Conservation (phyloP, 2,329 filamentous ascomycete genomes). For the Leptographium wingfieldii region DNA sequence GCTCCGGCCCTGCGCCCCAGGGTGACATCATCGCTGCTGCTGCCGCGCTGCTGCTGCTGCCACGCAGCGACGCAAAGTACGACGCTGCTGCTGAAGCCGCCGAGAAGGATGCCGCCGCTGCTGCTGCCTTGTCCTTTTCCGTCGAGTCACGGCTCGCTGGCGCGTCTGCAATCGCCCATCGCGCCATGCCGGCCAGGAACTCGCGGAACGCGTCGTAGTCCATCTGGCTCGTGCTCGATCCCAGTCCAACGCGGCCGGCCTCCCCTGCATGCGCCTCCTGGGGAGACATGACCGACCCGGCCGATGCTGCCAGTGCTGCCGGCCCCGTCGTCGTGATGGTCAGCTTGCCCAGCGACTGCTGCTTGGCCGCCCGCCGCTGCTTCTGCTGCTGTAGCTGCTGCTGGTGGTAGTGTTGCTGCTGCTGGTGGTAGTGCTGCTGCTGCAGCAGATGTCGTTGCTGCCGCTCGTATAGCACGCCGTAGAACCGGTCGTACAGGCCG, state of each 20-base stretch:
- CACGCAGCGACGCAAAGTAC: constrained; percentile 47
- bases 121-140: constrained; percentile 37
- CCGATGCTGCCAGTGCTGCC: background rate
- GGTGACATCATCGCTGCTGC: constrained; percentile 30
- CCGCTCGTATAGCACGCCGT: constrained; percentile 79
- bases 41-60: constrained; percentile 12
- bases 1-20: constrained; percentile 47
- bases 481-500: constrained; percentile 88
- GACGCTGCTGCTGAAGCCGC: constrained; percentile 30
- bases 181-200: constrained; percentile 78
- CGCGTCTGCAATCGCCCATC: constrained; percentile 86
- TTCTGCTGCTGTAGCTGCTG: background rate
- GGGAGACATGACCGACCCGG: no score
- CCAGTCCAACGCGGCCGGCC: constrained; percentile 76
- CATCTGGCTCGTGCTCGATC: constrained; percentile 85
- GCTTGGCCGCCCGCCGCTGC: constrained; percentile 9
- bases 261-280: constrained; percentile 33
- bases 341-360: background rate
- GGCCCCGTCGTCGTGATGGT: background rate
- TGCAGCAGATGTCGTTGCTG: constrained; percentile 64
- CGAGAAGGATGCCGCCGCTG: constrained; percentile 35
- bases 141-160: constrained; percentile 42
- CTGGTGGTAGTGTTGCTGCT: constrained; percentile 48
- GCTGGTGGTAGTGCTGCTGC: constrained; percentile 55
- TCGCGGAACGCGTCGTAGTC: constrained; percentile 94